Base-by-base conservation (phyloP, 2,329 filamentous ascomycete genomes). In the Zelopaecilomyces penicillatus region DNA sequence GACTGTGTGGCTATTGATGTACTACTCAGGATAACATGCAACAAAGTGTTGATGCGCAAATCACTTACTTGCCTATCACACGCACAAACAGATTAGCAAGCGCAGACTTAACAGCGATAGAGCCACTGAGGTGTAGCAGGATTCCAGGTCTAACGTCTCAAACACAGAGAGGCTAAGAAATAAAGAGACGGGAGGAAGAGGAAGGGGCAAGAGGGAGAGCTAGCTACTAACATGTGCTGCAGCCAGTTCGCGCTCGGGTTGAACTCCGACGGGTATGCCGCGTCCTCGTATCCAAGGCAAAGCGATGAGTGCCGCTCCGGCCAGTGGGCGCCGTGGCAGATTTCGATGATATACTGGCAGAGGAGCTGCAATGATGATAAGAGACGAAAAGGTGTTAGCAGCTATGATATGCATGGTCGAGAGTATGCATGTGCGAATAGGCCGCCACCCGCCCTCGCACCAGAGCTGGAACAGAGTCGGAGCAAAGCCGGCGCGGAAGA, bases 231-330 rank as follows among this genome's bases (percentile, higher is more conserved):
- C 64, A 67, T 10, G 63, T 66, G 30, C 48, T 53, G 42, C 64
- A 67, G 30, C 64, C 64, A 10, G 64, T 65, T 12, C 64, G 64
- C 11, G 64, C 63, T 35, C 64, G 58, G 2, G 60, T 62, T 8
- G 64, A 65, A 48, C 64, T 66, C 26, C 64, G 60, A 10, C 64
- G 56, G 5, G 64, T 67, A 45, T 67, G 64, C 42, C 63, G 56
- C 6, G 61, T 59, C 42, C 63, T 54, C 5, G 64, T 54, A 32
- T 65, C 63, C 33, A 67, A 61, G 2, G 64, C 64, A 52, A 67
- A 67, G 11, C 62, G 56, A 58, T 65, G 60, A 6, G 60, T 64
- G 11, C 59, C 57, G 30, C 57, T 57, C 40, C 48, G 53, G 7
- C 54, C 50, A 34, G 53, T 42, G 1, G 51, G 39, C 7, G 52